Evolutionary conservation across 2,329 filamentous ascomycete genomes (phyloP), one percentile per base, ranked within the genome.

Genomic region (Sclerotinia sclerotiorum): DNA sequence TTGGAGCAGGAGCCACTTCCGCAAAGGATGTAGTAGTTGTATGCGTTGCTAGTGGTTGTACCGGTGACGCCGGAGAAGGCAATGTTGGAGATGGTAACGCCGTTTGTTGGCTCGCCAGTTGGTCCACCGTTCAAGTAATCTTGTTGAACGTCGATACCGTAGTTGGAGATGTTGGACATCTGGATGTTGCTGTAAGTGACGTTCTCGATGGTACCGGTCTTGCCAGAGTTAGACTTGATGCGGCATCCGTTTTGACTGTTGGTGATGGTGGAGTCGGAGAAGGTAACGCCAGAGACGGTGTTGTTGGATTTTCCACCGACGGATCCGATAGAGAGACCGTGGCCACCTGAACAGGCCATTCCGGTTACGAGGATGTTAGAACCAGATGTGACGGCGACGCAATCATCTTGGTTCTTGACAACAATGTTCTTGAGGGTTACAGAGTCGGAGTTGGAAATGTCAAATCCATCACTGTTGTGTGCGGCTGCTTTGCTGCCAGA

Each of bases 321-420:
- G 7, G 83, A 85, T 58, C 85, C 85, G 72, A 88, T 86, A 67
- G 83, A 84, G 19, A 88, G 78, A 61, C 85, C 85, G 62, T 77
- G 76, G 2, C 76, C 76, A 7, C 74, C 74, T 6, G 69, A 72
- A 66, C 76, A 77, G 24, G 69, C 70, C 61, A 74, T 73, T 8
- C 71, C 72, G 1, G 71, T 75, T 68, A 77, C 74, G 15, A 69
- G 71, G 46, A 77, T 77, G 32, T 52, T 62, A 19, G 79, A 82
- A 65, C 85, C 85, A 2, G 83, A 85, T 79, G 87, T 87, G 72
- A 87, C 78, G 42, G 85, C 85, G 13, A 87, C 77, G 72, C 85
- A 88, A 74, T 87, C 85, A 70, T 88, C 85, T 77, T 87, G 85
- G 78, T 87, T 87, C 74, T 83, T 80, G 49, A 87, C 79, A 65